A percentile compares a stretch with the other conserved stretches of the same genome.
These are phyloP conservation scores for Bigelowiella natans DNA, from an alignment of 78 protist genomes.

Conservation along the genomic window DNA sequence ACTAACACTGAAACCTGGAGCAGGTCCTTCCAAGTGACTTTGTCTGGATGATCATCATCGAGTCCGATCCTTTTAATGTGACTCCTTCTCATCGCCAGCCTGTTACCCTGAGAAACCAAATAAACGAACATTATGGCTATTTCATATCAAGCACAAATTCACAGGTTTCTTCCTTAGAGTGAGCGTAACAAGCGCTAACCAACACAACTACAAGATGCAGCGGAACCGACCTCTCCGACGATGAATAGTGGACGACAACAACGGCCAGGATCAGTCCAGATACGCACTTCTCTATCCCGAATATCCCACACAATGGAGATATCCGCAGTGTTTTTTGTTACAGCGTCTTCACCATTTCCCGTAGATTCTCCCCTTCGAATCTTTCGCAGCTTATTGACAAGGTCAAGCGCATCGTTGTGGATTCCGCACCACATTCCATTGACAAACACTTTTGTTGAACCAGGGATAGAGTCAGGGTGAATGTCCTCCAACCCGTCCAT, in stretches of 20 bases:
- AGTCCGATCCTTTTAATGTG: no score
- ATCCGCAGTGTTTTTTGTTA: not conserved
- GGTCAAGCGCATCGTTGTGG: slow-evolving; percentile 57
- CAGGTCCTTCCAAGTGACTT: no score
- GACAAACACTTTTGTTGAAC: slow-evolving; percentile 82
- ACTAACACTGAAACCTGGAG: no score
- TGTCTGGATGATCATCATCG: no score
- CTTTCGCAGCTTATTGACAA: slow-evolving; percentile 56
- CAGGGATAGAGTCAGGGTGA: slow-evolving; percentile 16
- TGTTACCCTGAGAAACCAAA: no score
- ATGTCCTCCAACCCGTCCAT: slow-evolving; percentile 57
- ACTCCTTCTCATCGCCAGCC: no score
- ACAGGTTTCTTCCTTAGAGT: slow-evolving; percentile 40
- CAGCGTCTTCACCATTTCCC: no score
- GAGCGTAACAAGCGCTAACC: no score
- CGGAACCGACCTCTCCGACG: slow-evolving; percentile 68
- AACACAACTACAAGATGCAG: no score
- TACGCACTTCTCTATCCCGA: slow-evolving; percentile 69
- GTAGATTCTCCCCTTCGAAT: slow-evolving; percentile 57
- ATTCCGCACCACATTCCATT: slow-evolving; percentile 98
- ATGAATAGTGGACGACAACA: slow-evolving; percentile 82
- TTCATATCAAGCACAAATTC: no score
- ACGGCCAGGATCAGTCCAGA: slow-evolving; percentile 91
- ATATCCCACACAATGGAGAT: slow-evolving; percentile 75
- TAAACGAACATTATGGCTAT: no score